A percentile compares a stretch with the other conserved stretches of the same genome.
Conservation (phyloP, 768 basidiomycete genomes). For the Rhodotorula graminis region DNA sequence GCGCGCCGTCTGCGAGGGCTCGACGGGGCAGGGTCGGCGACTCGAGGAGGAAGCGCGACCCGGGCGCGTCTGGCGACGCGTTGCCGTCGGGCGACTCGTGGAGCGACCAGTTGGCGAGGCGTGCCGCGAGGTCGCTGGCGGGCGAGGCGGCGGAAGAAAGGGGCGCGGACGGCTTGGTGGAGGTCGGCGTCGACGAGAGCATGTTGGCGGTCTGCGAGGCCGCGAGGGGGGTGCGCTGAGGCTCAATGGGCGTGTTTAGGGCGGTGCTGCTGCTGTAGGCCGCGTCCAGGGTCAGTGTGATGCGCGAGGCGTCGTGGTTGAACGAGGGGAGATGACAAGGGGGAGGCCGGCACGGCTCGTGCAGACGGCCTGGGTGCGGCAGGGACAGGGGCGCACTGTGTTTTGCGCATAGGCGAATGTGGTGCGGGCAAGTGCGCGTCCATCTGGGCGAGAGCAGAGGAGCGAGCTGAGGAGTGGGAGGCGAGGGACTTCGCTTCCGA, state of each 20-base stretch:
- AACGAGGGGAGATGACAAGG: neutral
- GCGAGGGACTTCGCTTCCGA: no score
- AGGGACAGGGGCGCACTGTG: no score
- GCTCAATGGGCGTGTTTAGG: rapidly evolving
- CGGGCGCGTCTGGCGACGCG: neutral
- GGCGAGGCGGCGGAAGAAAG: neutral
- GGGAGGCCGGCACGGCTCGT: neutral
- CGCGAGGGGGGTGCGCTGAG: neutral
- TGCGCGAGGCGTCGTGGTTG: neutral
- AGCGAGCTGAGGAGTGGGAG: no score
- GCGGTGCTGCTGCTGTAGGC: neutral
- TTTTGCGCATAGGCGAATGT: no score
- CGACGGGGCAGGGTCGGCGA: neutral
- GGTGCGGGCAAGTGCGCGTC: no score
- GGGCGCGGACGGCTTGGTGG: no score
- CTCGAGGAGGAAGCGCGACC: neutral
- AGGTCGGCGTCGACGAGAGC: neutral
- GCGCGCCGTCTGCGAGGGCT: neutral
- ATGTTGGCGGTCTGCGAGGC: neutral
- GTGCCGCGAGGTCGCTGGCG: constrained; percentile 5
- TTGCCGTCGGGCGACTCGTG: neutral
- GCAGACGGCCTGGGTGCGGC: no score
- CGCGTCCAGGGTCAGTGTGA: neutral
- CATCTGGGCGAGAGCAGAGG: no score
- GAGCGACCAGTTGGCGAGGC: constrained; percentile 13